These are phyloP conservation scores for Xylariaceae sp. DNA, from an alignment of 2,329 filamentous ascomycete species.

Conservation along the genomic window DNA sequence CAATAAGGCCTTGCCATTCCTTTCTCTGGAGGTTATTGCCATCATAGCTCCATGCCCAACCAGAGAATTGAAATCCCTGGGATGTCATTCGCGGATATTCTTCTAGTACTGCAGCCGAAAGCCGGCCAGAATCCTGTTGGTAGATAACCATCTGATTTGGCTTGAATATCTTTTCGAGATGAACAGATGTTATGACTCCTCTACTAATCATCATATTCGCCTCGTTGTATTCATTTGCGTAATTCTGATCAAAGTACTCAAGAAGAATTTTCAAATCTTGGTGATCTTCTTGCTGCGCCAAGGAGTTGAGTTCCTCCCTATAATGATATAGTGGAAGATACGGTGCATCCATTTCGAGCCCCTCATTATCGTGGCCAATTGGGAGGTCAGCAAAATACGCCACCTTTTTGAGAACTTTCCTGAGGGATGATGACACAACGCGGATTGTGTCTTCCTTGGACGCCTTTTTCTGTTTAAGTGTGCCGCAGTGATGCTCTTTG, in stretches of 20 bases:
- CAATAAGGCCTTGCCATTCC: background rate
- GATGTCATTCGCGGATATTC: background rate
- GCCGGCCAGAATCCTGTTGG: background rate
- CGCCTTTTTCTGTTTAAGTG: no score
- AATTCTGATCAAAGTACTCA: background rate
- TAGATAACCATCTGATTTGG: background rate
- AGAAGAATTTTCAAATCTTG: background rate
- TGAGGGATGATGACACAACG: background rate
- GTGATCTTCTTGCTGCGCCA: background rate
- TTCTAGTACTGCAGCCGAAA: background rate
- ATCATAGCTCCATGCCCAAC: constrained; percentile 1
- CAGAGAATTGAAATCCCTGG: background rate
- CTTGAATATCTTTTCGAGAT: constrained; percentile 1
- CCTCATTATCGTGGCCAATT: background rate
- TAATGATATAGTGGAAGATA: constrained; percentile 2
- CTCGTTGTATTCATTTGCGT: constrained; percentile 1
- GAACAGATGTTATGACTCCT: background rate
- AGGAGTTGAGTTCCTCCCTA: background rate
- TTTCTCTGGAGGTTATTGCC: background rate
- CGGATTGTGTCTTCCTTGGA: background rate
- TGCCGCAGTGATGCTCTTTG: constrained; percentile 1
- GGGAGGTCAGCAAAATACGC: background rate
- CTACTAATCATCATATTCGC: background rate
- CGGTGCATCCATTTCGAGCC: constrained; percentile 2
- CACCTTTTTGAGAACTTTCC: background rate